Base-by-base conservation (phyloP, 2,329 filamentous ascomycete species). In the Penicillium sp. region DNA sequence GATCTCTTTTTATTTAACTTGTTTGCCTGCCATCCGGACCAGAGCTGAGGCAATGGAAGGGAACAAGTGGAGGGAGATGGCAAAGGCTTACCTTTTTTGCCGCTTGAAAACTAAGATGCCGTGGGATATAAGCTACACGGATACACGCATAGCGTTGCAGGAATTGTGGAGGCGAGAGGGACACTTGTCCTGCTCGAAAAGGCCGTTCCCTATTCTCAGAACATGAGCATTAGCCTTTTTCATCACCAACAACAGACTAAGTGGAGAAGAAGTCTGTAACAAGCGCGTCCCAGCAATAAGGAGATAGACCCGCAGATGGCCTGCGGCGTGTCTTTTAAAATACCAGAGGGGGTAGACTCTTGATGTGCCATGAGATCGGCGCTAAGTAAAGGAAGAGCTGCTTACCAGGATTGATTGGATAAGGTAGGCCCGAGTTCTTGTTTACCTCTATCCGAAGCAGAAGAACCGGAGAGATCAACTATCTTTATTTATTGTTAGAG, bases 321-420 rank as follows among this genome's bases (percentile, higher is more conserved):
- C 46, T 47, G 5, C 23, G 24, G 43, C 20, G 9, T 7, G 21
- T 42, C 33, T 40, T 48, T 26, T 21, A 23, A 42, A 28, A 30
- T 35, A 48, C 18, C 33, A 28, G 46, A 35, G 30, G 14, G 30
- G 24, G 48, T 23, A 18, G 38, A 14, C n/a, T 33, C 20, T 28
- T 40, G 33, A 40, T 42, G 52, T 48, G 30, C 26, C 16, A 21
- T 54, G 43, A 54, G 33, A 55, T 48, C 33, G 28, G 23, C 9
- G 42, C 47, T 30, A 47, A 35, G 45, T 21, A 40, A 30, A 46
- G 18, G 26, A 42, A 21, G 30, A 46, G 26, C 3, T 16, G 33
- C 52, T 12, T 48, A 55, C 52, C 52, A 55, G 46, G 45, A 30
- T 33, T 30, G 30, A 42, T 48, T 55, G 45, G 45, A 24, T 48